Percentiles rank a stretch among this genome's conserved stretches.
phyloP scores from a whole-genome alignment of 306 rosid genomes.

The Cicer chorassanicum region DNA sequence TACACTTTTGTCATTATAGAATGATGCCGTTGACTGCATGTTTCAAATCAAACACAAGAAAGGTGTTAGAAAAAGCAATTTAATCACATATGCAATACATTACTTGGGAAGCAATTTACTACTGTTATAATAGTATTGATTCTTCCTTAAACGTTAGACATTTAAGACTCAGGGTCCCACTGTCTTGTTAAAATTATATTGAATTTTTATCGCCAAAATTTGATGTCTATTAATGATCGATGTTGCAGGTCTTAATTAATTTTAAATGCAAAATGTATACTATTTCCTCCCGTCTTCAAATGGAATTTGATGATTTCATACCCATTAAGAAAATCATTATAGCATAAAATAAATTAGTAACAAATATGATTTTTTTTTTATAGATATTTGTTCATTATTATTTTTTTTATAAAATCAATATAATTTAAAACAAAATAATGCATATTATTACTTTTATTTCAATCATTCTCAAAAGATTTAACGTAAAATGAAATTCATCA shows the following conservation, averaged over 20 bases:
- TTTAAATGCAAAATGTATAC: neutral
- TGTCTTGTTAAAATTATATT: constrained; percentile 20
- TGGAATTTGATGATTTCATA: too few species aligned
- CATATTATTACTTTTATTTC: too few species aligned
- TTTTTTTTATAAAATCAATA: too few species aligned
- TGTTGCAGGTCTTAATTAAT: neutral
- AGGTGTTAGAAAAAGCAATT: neutral
- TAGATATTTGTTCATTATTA: too few species aligned
- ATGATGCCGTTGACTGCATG: constrained; percentile 83
- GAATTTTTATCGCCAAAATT: constrained; percentile 5
- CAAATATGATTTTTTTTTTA: too few species aligned
- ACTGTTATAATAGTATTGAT: constrained; percentile 29
- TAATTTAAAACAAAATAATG: too few species aligned
- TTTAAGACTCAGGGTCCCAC: constrained; percentile 62
- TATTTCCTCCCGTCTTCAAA: too few species aligned
- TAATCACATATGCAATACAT: constrained; percentile 16
- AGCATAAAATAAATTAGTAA: too few species aligned
- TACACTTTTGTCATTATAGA: constrained; percentile 77
- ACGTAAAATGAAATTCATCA: too few species aligned
- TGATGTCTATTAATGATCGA: neutral
- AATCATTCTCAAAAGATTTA: too few species aligned
- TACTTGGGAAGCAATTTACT: neutral
- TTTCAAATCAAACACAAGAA: constrained; percentile 23
- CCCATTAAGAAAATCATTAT: too few species aligned
- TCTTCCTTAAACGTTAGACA: constrained; percentile 55